Evolutionary conservation across 495 filamentous ascomycete species (phyloP), one percentile per base, ranked within the genome.

Genomic region (Lophiotrema nucula): DNA sequence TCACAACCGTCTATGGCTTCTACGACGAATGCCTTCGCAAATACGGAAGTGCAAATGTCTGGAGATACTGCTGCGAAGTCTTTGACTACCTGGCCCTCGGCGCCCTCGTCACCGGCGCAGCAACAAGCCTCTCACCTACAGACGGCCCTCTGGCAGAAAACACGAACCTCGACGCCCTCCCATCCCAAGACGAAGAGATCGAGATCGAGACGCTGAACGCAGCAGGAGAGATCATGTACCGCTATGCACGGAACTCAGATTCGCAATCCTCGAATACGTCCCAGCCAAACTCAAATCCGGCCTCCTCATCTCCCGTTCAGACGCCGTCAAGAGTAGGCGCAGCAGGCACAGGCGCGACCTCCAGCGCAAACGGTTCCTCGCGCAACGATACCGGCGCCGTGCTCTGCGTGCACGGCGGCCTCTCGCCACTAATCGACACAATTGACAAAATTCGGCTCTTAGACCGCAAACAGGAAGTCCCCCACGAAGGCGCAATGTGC

Each of bases 401-500:
- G 10, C 81, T 98, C 21, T 98, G 93, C 68, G 93, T 98, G 0
- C 93, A 98, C 71, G 93, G 93, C 42, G 93, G 93, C 3, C 77
- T 98, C 25, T 91, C 87, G 28, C 93, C 93, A 1, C 77, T 96
- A 10, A 88, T 98, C 63, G 95, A 97, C 69, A 89, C 80, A 15
- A 88, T 98, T 47, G 95, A 98, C 73, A 96, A 96, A 70, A 98
- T 98, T 72, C 83, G 95, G 23, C 77, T 97, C 15, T 81, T 98
- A 23, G 93, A 98, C 72, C 84, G 93, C 39, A 98, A 97, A 72
- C 93, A 98, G 73, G 93, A 98, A 72, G 93, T 98, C 2, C 93
- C 93, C 0, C 93, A 98, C 72, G 93, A 98, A 77, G 93, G 93
- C 48, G 90, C 93, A 62, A 98, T 98, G 93, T 98, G 93, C 71